Base-by-base conservation (phyloP, 257 asterid genomes). In the Solanum verrucosum region DNA sequence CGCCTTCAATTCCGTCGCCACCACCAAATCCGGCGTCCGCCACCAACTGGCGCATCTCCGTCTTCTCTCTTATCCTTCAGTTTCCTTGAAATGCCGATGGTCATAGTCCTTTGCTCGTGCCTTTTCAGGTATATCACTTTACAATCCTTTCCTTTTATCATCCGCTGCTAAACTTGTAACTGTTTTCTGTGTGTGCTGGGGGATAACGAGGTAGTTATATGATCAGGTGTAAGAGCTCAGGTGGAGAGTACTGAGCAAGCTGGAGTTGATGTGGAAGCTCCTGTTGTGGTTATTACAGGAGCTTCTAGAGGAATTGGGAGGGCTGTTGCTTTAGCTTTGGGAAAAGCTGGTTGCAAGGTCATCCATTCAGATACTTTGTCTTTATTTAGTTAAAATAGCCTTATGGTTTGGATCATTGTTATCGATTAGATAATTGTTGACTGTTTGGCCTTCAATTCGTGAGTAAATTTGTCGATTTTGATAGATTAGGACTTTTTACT, bases 281-380 rank as follows among this genome's bases (percentile, higher is more conserved):
- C 88, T 2, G 88, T 88, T 7, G 88, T 88, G 27, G 85, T 84
- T 75, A 87, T 84, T 18, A 88, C 86, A 8, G 88, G 90, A n/a
- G 90, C 83, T 74, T 88, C 90, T 38, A 84, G 88, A 73, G 86
- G 88, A 42, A 60, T 84, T 42, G 88, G 90, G 34, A 88, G 23
- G 70, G 88, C 88, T 9, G 71, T 88, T 88, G 90, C 90, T 84
- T 44, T 88, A 18, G 35, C 90, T 88, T 40, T 84, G 11, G 88
- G 86, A 46, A 88, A 88, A 31, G 72, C 90, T 84, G 90, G 86
- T 67, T 88, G 88, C 52, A 59, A 88, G 88, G 90, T 81, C 46
- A 20, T 74, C 16, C 16, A 21, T 81, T 44, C 38, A 27, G 18
- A 81, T 81, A 18, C 35, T 81, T 81, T 29, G 70, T 10, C 16